Base-by-base conservation (phyloP, 1,139 yeast species). In the Saccharomyces pastorianus region DNA sequence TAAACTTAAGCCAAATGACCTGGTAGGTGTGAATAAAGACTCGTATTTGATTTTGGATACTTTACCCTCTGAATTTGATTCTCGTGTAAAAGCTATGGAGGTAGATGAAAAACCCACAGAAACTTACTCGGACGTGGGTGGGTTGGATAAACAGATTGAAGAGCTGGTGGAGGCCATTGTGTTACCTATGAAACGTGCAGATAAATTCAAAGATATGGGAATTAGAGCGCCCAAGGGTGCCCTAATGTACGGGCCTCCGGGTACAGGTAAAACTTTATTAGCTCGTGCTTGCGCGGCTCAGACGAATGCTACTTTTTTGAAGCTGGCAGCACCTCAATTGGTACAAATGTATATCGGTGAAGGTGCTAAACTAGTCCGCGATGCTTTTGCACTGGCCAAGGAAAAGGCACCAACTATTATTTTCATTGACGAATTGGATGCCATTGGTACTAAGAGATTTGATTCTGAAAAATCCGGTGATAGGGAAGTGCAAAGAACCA, bases 201-300 rank as follows among this genome's bases (percentile, higher is more conserved):
- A 95, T 53, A 93, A 93, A 74, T 95, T 93, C 76, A 87, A 88
- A 68, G 84, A 82, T 55, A 77, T 93, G 72, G 68, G 98, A 52
- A 90, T 93, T 65, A 91, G 88, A 71, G 95, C 99, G 6, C 99
- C 99, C 58, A 93, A 93, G 73, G 99, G 99, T 64, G 99, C 98
- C 0, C 77, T 93, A 57, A 93, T 93, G 99, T 93, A 93, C 71
- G 99, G 99, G 8, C 99, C 99, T 17, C 99, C 99, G 51, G 99
- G 99, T 68, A 93, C 99, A 1, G 99, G 99, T 71, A 93, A 93
- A 73, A 93, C 99, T 0, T 78, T 93, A 60, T 78, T 93, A 62
- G 99, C 99, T 5, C 82, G 99, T 70, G 99, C 99, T 1, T 93
- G 99, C 81, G 99, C 99, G n/a, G 99, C 99, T 5, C 98, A 93